Base-by-base conservation (phyloP, 768 basidiomycete genomes). In the Asterophora lycoperdoides region DNA sequence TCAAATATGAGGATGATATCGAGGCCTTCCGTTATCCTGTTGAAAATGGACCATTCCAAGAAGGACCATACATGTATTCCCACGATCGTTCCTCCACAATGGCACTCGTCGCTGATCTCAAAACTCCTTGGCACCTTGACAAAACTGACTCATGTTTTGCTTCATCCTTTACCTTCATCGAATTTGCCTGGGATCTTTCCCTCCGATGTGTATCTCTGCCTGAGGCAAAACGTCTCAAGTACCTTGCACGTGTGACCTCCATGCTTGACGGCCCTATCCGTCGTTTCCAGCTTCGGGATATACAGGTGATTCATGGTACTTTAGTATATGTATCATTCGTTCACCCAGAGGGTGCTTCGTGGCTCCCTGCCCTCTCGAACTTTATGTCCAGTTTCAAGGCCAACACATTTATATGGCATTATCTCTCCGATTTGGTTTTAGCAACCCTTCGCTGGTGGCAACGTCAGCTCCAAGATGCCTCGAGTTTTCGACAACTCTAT, bases 151-250 rank as follows among this genome's bases (percentile, higher is more conserved):
- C 18, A 4, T 40, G 53, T 8, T 71, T 70, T 38, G 29, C 17
- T 0, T 43, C 32, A 11, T 23, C 28, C 2, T 58, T 57, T 5
- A 56, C 41, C 1, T 72, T 66, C 48, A 62, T 70, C 8, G 68
- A 69, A 3, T 65, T 72, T 45, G 41, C 52, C 0, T 73, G 70
- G 71, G 55, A 68, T 46, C 44, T 73, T 8, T 34, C 32, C 1
- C 3, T 28, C 0, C 56, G 55, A 9, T 45, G 33, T 0, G 68
- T 74, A 3, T 53, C 55, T 5, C 59, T 73, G 5, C 65, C 67
- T 0, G 58, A 64, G 14, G 34, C 41, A 13, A 72, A 71, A 34
- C 47, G 56, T 0, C 26, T 56, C 4, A 69, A 67, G 30, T 68
- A 65, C 53, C 55, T 63, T 39, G 2, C 40, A 61, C 1, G 47